Evolutionary conservation across 2,329 filamentous ascomycete genomes (phyloP), one percentile per base, ranked within the genome.

Genomic region (Xylaria sp.): DNA sequence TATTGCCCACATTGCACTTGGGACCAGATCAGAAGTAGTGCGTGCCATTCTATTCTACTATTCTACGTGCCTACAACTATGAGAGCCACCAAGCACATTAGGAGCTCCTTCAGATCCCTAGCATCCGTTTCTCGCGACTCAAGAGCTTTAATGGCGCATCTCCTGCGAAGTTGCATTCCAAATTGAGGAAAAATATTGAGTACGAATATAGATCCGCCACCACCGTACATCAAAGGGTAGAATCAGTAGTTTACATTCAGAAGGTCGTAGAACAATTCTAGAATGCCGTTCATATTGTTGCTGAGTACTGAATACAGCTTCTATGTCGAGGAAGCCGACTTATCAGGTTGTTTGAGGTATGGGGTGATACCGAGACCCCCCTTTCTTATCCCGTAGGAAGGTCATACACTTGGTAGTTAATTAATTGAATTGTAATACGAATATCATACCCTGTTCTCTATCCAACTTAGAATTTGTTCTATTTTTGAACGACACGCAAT

Each of bases 51-150:
- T 5, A 36, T 59, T 15, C 36, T 64, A 4, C 13, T 64, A 3
- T 59, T 44, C 49, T 59, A 42, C 27, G 61, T 64, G n/a, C 61
- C 61, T n/a, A 55, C n/a, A 3, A 4, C 59, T 3, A 54, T 55
- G 25, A 64, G 47, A 27, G 61, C 47, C 1, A 59, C 59, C 39
- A 59, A 44, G 53, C 4, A 57, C 27, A 3, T 22, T 5, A 63
- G 22, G 29, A 56, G 38, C 39, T 53, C 44, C 25, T 63, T 63
- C n/a, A 36, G n/a, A 45, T 5, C 27, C 38, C 39, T 61, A 5
- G 3, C 10, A 13, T 38, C 55, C 5, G 1, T 33, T 49, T 58
- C 29, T 58, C 42, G 5, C 27, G 55, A 11, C 11, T 3, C 7
- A 25, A 38, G 9, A 27, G n/a, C 13, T n/a, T 9, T 6, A 42